A percentile compares a stretch with the other conserved stretches of the same genome.
Conservation (phyloP, 257 asterid species). For the Paraleonurus japonicus region DNA sequence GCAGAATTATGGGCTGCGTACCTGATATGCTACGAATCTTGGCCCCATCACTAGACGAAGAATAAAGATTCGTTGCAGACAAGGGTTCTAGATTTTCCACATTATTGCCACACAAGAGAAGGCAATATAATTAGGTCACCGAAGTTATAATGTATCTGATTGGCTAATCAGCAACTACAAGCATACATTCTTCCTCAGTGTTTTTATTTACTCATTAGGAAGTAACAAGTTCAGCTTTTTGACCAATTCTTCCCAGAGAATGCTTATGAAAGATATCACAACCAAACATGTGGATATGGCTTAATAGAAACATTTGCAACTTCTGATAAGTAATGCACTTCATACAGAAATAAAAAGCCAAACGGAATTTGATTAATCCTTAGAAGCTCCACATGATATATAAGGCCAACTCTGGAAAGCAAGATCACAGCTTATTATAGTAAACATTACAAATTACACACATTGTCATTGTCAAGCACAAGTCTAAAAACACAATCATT, state of each 20-base stretch:
- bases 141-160: not conserved
- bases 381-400: conserved; percentile 7
- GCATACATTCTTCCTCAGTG: not conserved
- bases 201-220: not conserved
- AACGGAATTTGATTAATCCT: not conserved
- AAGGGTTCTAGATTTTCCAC: conserved; percentile 66
- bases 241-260: not conserved
- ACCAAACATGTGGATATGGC: not conserved
- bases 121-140: conserved; percentile 6
- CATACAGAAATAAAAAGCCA: not conserved
- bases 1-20: conserved; percentile 25
- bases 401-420: conserved; percentile 5
- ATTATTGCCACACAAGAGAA: not conserved
- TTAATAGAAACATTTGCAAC: conserved; percentile 12
- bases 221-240: not conserved
- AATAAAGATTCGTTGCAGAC: conserved; percentile 46
- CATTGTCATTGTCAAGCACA: conserved; percentile 12
- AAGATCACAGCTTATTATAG: conserved; percentile 16
- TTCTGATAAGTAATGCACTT: conserved; percentile 1
- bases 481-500: not conserved
- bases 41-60: conserved; percentile 45
- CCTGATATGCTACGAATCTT: conserved; percentile 96
- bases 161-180: not conserved
- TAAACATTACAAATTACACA: not conserved
- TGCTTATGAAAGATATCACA: not conserved